Conservation (phyloP, 495 filamentous ascomycete genomes). For the Chaetomium fimeti region DNA sequence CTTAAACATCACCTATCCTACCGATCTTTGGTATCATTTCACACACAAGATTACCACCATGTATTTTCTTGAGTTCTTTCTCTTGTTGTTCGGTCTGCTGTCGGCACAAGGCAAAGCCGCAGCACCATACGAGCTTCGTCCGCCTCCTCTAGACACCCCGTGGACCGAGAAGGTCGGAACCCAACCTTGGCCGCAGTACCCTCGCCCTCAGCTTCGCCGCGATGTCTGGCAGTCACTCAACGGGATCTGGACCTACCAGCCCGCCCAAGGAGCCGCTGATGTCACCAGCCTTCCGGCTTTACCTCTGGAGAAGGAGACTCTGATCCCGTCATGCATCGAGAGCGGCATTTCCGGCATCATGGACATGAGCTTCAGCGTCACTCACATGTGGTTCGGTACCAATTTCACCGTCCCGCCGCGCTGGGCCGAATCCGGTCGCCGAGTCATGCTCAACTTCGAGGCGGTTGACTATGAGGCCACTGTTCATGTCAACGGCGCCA, state of each 20-base stretch:
- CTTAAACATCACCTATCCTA: background rate
- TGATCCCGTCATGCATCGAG: conserved; percentile 66
- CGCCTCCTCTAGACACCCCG: conserved; percentile 55
- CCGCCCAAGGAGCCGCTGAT: conserved; percentile 43
- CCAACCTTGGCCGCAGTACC: conserved; percentile 66
- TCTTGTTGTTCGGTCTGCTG: background rate
- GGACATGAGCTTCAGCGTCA: conserved; percentile 34
- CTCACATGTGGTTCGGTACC: conserved; percentile 62
- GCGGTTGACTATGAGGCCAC: conserved; percentile 68
- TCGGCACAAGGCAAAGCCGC: background rate
- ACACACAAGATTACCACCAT: background rate
- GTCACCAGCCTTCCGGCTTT: conserved; percentile 45
- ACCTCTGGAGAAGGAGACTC: conserved; percentile 48
- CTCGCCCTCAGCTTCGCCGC: conserved; percentile 59
- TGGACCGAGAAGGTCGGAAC: conserved; percentile 64
- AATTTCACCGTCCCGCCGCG: conserved; percentile 52
- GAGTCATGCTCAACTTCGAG: conserved; percentile 62
- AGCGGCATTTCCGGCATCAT: conserved; percentile 53
- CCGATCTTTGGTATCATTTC: background rate
- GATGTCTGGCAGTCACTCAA: conserved; percentile 62
- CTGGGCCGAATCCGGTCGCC: conserved; percentile 40
- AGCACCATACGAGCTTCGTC: conserved; percentile 29
- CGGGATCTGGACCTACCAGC: conserved; percentile 64
- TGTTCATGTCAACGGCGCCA: conserved; percentile 59
- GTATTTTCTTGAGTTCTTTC: background rate